Conservation (phyloP, 257 asterid species). For the Perilla frutescens region DNA sequence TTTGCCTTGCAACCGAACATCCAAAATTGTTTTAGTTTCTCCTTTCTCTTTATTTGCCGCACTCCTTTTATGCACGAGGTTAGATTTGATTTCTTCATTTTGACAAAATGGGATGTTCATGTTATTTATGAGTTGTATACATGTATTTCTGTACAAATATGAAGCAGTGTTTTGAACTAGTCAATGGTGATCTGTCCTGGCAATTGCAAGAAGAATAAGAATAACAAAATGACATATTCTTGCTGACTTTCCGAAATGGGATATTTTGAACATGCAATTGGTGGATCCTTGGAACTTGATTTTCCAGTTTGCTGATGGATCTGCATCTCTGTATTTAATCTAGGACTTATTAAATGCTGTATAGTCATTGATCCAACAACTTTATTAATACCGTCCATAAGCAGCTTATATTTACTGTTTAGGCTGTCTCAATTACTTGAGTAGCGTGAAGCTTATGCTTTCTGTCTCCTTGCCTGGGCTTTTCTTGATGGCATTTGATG, state of each 20-base stretch:
- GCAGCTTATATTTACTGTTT: background rate
- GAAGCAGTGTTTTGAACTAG: conserved; percentile 13
- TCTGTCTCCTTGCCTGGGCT: conserved; percentile 19
- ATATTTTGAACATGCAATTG: background rate
- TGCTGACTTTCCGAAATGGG: conserved; percentile 11
- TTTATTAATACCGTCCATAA: conserved; percentile 7
- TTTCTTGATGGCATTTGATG: conserved; percentile 26
- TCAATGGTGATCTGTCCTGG: background rate
- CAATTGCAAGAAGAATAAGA: background rate
- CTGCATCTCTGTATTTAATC: conserved; percentile 10
- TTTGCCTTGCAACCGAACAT: background rate
- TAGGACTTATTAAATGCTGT: background rate
- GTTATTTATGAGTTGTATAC: background rate
- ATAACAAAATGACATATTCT: background rate
- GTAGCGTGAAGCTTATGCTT: conserved; percentile 11
- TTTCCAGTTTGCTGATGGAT: conserved; percentile 1
- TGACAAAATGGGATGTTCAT: background rate
- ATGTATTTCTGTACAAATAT: background rate
- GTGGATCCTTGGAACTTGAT: conserved; percentile 3
- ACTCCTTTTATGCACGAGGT: background rate
- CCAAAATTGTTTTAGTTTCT: background rate
- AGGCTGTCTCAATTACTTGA: conserved; percentile 8
- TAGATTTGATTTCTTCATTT: background rate
- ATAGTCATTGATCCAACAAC: background rate
- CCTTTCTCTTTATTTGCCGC: background rate